Evolutionary conservation across 805 yeast species (phyloP), one percentile per base, ranked within the genome.

Genomic region (Candida lessepsii): DNA sequence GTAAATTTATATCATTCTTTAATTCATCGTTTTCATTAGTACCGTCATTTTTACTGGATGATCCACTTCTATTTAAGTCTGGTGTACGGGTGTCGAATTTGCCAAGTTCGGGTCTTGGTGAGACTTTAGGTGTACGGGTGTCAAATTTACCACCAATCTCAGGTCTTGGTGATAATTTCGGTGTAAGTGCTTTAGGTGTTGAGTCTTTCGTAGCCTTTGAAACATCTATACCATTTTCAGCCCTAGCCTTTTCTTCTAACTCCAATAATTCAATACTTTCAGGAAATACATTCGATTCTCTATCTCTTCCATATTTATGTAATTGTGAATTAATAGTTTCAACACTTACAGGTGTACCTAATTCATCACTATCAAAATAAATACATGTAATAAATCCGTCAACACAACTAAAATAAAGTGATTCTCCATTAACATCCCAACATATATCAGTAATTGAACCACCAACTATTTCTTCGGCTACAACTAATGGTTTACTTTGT

Each of bases 391-490:
- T 81, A 0, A 88, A 70, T 2, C 98, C 96, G 61, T 90, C 98
- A 33, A 89, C 63, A 0, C 96, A 86, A 44, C 91, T 78, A 11
- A 84, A 67, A 56, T 78, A 89, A n/a, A 91, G 60, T 4, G 76
- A 65, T 20, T 71, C 66, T 3, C 98, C 99, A 49, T 79, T 80
- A 0, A 91, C 88, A 10, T 84, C 73, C 99, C 99, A 91, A 21
- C 86, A 75, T 35, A 91, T 65, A 59, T 91, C 99, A 0, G 96
- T 88, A 21, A 93, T 83, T 0, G 96, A 75, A 49, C 85, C 87
- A 27, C 71, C 68, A 3, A 84, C 76, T 11, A 91, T 73, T 47
- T 90, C 95, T 29, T 78, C 78, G 1, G 90, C 86, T 6, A 89
- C 86, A 9, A 86, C 73, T 35, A 93, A 60, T 1, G 99, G 98